phyloP scores from a whole-genome alignment of 2,329 filamentous ascomycete genomes.

The Trichoderma hamatum region DNA sequence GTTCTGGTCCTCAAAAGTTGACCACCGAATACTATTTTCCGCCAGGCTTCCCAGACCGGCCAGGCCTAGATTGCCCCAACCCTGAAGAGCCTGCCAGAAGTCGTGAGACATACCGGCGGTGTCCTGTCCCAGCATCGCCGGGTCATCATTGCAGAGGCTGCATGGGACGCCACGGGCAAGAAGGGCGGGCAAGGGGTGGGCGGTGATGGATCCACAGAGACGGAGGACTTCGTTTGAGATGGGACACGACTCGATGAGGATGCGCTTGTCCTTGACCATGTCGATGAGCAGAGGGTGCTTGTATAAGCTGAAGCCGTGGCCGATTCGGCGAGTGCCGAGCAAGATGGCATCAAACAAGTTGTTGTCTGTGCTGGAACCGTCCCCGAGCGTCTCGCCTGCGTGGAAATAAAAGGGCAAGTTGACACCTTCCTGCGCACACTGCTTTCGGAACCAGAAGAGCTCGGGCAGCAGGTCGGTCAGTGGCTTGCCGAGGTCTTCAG shows the following conservation, averaged over 20 bases:
- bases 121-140: conserved; percentile 83
- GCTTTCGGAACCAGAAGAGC: conserved; percentile 91
- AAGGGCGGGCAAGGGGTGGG: conserved; percentile 80
- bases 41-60: conserved; percentile 84
- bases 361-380: conserved; percentile 70
- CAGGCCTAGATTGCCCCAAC: conserved; percentile 87
- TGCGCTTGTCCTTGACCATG: conserved; percentile 84
- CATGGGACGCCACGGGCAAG: conserved; percentile 83
- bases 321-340: conserved; percentile 84
- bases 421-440: conserved; percentile 75
- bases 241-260: conserved; percentile 87
- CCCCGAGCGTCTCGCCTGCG: conserved; percentile 82
- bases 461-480: conserved; percentile 78
- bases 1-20: conserved; percentile 80
- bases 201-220: conserved; percentile 73
- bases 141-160: conserved; percentile 87
- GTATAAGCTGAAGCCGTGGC: conserved; percentile 84
- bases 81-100: conserved; percentile 91
- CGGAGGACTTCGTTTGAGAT: conserved; percentile 88
- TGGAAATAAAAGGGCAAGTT: conserved; percentile 96
- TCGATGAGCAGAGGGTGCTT: conserved; percentile 90
- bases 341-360: conserved; percentile 91
- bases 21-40: conserved; percentile 91
- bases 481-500: conserved; percentile 78
- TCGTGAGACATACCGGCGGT: conserved; percentile 84